These are phyloP conservation scores for Nemania serpens DNA, from an alignment of 2,329 filamentous ascomycete genomes.

Conservation along the genomic window DNA sequence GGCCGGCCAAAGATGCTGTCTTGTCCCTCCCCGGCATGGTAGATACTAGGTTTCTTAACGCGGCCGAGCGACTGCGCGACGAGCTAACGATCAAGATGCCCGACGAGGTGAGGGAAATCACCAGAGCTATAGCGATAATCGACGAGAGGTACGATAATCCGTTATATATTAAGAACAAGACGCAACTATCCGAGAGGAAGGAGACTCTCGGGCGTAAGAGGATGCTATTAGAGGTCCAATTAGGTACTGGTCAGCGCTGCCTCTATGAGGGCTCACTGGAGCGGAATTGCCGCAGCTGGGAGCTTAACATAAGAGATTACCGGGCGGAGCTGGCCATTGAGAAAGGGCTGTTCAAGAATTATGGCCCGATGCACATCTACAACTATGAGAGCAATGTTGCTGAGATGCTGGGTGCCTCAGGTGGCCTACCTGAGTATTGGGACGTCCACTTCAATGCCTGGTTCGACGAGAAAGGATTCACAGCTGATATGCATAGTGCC, in stretches of 20 bases:
- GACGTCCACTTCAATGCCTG: not conserved
- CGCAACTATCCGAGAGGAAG: not conserved
- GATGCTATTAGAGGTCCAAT: not conserved
- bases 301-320: conserved; percentile 4
- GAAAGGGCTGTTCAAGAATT: not conserved
- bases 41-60: not conserved
- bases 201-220: not conserved
- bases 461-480: not conserved
- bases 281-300: conserved; percentile 16
- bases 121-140: not conserved
- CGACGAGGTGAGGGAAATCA: not conserved
- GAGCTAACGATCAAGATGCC: not conserved
- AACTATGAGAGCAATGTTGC: not conserved
- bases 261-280: not conserved
- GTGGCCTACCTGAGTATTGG: conserved; percentile 10
- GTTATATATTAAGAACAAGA: not conserved
- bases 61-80: not conserved
- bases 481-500: not conserved
- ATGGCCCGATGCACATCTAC: not conserved
- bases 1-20: not conserved
- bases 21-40: not conserved
- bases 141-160: not conserved
- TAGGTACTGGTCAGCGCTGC: conserved; percentile 1
- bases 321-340: conserved; percentile 1
- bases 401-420: conserved; percentile 11